Evolutionary conservation across 2,329 filamentous ascomycete species (phyloP), one percentile per base, ranked within the genome.

Genomic region (Graphilbum ipis-grandicollis): DNA sequence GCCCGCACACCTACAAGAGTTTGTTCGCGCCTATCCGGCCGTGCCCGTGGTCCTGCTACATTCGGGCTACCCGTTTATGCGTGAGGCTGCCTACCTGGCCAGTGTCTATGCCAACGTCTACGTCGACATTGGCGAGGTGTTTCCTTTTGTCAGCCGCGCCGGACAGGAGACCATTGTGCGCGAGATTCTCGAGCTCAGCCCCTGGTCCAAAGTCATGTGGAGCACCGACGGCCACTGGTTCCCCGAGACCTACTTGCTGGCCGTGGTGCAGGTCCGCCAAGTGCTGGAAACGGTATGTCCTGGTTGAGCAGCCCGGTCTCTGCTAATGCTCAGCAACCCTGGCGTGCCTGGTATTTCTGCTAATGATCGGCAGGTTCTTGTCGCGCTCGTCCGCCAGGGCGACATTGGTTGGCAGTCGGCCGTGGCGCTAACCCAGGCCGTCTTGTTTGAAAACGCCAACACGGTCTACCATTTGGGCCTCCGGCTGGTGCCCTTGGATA

Each of bases 141-240:
- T 90, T 41, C 82, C 82, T 0, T 76, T 75, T 55, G 55, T 90
- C 28, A 86, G 77, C 43, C 68, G 77, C 34, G 73, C 83, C 40
- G 84, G 81, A 0, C 81, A 92, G 51, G 74, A 79, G 46, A 60
- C 62, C 0, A 68, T 84, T 2, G 45, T 92, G 12, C 70, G 75
- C 32, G 71, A 90, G 49, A 71, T 80, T 1, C 56, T 92, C 9
- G 83, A 92, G 52, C 53, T 88, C 4, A 78, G 75, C 18, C 82
- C 83, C 0, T 72, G 70, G 38, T 74, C 71, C 36, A 88, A 88
- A 56, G 63, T 90, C 1, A 37, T 88, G 0, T 88, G 79, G 71
- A 84, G 79, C 43, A 85, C 79, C 0, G 80, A 86, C 49, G 82
- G 80, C 0, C 79, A 86, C 50, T 80, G 70, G 54, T 80, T 82